These are phyloP conservation scores for Talaromyces proteolyticus DNA, from an alignment of 495 filamentous ascomycete genomes.

Conservation along the genomic window DNA sequence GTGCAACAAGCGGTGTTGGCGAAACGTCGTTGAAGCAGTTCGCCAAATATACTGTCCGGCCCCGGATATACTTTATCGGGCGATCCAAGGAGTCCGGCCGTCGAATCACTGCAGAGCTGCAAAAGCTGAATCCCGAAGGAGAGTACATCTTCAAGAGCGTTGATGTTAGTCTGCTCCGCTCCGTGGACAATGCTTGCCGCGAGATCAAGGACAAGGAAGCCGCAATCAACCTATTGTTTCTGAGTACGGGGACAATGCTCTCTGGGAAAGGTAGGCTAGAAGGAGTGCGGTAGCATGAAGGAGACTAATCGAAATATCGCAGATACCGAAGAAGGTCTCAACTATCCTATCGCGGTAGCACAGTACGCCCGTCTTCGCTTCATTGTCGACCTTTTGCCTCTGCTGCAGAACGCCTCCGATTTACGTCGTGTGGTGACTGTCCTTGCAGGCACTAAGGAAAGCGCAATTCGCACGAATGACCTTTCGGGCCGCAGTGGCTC, in stretches of 20 bases:
- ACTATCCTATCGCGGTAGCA: conserved; percentile 41
- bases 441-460: conserved; percentile 45
- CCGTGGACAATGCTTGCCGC: conserved; percentile 52
- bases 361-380: conserved; percentile 62
- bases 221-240: conserved; percentile 57
- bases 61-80: conserved; percentile 44
- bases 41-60: conserved; percentile 37
- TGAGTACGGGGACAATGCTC: conserved; percentile 19
- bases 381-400: conserved; percentile 56
- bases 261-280: conserved; percentile 9
- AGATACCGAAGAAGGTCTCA: conserved; percentile 57
- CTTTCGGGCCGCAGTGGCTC: conserved; percentile 21
- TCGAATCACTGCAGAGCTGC: conserved; percentile 27
- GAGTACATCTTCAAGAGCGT: conserved; percentile 47
- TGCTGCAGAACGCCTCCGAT: conserved; percentile 34
- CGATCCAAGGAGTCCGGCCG: conserved; percentile 28
- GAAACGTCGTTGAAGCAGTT: conserved; percentile 51
- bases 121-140: conserved; percentile 37
- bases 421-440: conserved; percentile 56
- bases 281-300: no score
- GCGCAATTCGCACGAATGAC: conserved; percentile 40
- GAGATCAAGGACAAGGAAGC: conserved; percentile 49
- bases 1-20: conserved; percentile 60
- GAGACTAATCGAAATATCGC: no score
- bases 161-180: conserved; percentile 50